Evolutionary conservation across 1,139 yeast species (phyloP), one percentile per base, ranked within the genome.

Genomic region (Debaryomycetaceae sp.): DNA sequence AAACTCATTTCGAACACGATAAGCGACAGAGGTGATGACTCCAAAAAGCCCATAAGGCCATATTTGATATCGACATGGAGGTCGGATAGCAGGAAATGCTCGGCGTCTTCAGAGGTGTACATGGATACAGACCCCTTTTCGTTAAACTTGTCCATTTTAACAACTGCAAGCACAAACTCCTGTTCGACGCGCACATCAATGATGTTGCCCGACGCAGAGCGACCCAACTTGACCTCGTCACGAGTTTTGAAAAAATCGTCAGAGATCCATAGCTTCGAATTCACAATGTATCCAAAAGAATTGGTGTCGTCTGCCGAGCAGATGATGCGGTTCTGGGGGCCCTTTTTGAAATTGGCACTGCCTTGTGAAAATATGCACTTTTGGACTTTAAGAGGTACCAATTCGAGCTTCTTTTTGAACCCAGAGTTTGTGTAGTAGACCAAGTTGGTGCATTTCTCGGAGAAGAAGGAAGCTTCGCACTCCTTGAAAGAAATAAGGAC

Each of bases 61-160:
- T 58, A 46, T 7, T 56, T 44, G 13, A 57, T 47, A 27, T 65
- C 68, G 23, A 66, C 56, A 25, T 65, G 59, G 34, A 80, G 62
- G 34, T 65, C 63, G 1, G 87, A 73, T 31, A 58, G 54, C 11
- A 49, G 47, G 54, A 80, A 81, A 6, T 37, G 43, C 1, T 48
- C 35, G 2, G 74, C 80, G 47, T 79, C 80, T 32, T 62, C 68
- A 2, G 90, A 76, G 4, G 77, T 67, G 33, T 62, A 64, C 23
- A 81, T 47, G 3, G 63, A 51, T 1, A 73, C 58, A 24, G 53
- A 53, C 1, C 77, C 61, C 19, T 51, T 45, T 16, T 39, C 36
- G 29, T 51, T 57, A 41, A 59, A 70, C 40, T 63, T 60, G 46
- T 74, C 79, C 25, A 62, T 47, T 34, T 61, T 66, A 4, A 67